Base-by-base conservation (phyloP, 2,329 filamentous ascomycete species). In the Diaporthe sp. region DNA sequence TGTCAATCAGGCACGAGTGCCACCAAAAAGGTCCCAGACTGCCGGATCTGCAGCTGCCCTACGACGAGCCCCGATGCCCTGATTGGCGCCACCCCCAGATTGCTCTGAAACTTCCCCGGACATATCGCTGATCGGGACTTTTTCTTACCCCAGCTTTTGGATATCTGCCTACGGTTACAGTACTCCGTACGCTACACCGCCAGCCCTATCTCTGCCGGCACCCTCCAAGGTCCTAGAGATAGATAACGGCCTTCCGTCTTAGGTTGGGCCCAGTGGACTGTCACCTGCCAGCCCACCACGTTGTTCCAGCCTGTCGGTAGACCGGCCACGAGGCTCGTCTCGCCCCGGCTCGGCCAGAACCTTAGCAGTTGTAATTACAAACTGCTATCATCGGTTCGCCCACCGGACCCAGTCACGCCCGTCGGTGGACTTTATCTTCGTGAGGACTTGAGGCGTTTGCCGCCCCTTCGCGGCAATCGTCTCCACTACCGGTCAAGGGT, bases 401-500 rank as follows among this genome's bases (percentile, higher is more conserved):
- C 46, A 74, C 51, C 69, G 49, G 39, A 44, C 25, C 51, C 65
- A 19, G 53, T 55, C 61, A 73, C 51, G 28, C 22, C 31, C 61
- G 28, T 69, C 58, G 39, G 70, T 73, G 75, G 59, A 58, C 69
- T 58, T 69, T 73, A 68, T 58, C 39, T 73, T 71, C 74, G 57
- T 74, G 57, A 73, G 74, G 65, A 73, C 72, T 79, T 80, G 81
- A 84, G 84, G 83, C 83, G 81, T 81, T 82, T 83, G 83, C 83
- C 83, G 84, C 83, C 84, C 81, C 82, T 76, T 67, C 57, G 83
- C 85, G 84, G 85, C 84, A 81, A 79, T 82, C 81, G 80, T 83
- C 82, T 82, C 79, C 79, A 67, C 81, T 79, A 79, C 78, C 79
- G 74, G 77, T 74, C 78, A 81, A 83, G 86, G 87, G 86, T 83